phyloP scores from a whole-genome alignment of 164 flowering plant species.

The Houttuynia cordata region DNA sequence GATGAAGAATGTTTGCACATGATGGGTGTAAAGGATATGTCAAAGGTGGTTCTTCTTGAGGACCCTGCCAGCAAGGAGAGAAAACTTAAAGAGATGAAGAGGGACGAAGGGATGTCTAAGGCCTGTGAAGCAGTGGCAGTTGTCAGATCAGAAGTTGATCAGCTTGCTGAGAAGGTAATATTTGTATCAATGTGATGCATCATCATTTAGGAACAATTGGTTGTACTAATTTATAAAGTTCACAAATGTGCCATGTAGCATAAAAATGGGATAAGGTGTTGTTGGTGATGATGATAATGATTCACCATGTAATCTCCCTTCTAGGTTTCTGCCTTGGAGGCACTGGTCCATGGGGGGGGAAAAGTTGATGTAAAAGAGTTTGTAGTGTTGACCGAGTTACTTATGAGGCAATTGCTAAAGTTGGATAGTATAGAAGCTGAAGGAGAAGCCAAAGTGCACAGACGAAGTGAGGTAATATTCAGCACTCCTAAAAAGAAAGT shows the following conservation, averaged over 20 bases:
- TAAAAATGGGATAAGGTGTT: neutral
- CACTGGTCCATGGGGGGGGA: slow-evolving; percentile 28
- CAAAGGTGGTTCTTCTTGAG: slow-evolving; percentile 42
- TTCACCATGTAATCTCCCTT: neutral
- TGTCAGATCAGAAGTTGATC: slow-evolving; percentile 56
- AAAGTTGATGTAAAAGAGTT: slow-evolving; percentile 51
- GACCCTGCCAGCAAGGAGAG: slow-evolving; percentile 30
- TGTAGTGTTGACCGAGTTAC: slow-evolving; percentile 41
- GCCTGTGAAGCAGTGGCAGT: slow-evolving; percentile 41
- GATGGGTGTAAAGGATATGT: slow-evolving; percentile 44
- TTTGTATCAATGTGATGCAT: too few relatives aligned
- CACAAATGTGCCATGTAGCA: too few relatives aligned
- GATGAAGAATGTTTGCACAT: slow-evolving; percentile 33
- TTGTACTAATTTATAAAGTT: too few relatives aligned
- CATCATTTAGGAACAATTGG: neutral
- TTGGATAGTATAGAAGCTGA: slow-evolving; percentile 70
- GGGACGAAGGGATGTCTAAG: slow-evolving; percentile 17
- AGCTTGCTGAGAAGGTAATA: slow-evolving; percentile 50
- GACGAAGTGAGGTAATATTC: slow-evolving; percentile 50
- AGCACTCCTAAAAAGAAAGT: neutral
- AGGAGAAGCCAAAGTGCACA: slow-evolving; percentile 65
- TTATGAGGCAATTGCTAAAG: slow-evolving; percentile 55
- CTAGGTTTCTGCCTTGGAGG: slow-evolving; percentile 48
- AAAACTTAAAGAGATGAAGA: slow-evolving; percentile 20
- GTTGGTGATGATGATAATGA: neutral